A percentile compares a stretch with the other conserved stretches of the same genome.
phyloP scores from a whole-genome alignment of 768 basidiomycete species.

The Fomitopsis pulvina region DNA sequence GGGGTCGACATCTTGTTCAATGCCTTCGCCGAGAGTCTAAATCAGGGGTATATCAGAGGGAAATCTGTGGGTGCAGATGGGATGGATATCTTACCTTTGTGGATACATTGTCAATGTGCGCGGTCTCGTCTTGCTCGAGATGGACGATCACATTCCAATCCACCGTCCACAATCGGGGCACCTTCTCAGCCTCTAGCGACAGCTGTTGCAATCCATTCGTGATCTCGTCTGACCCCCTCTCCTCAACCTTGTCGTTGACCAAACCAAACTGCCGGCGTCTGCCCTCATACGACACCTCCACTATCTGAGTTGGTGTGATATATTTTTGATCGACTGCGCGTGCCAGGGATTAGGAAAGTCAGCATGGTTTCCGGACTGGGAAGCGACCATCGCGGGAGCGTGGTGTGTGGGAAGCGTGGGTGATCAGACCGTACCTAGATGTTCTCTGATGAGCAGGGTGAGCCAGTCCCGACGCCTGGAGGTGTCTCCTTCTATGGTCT shows the following conservation, averaged over 20 bases:
- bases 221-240: conserved; percentile 3
- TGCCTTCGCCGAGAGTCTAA: not conserved
- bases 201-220: conserved; percentile 32
- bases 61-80: conserved; percentile 4
- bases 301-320: conserved; percentile 49
- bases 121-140: conserved; percentile 23
- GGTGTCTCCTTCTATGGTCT: conserved; percentile 13
- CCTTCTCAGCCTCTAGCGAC: conserved; percentile 28
- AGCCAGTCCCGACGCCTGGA: conserved; percentile 60
- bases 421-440: conserved; percentile 44
- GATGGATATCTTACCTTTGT: conserved; percentile 3
- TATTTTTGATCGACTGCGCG: conserved; percentile 65
- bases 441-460: conserved; percentile 54
- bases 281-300: conserved; percentile 64
- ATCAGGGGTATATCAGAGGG: conserved; percentile 9
- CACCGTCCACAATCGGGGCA: conserved; percentile 47
- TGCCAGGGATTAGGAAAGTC: conserved; percentile 2
- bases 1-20: conserved; percentile 30
- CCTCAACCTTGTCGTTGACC: conserved; percentile 27
- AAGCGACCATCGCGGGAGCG: not conserved
- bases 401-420: not conserved
- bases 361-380: conserved; percentile 1
- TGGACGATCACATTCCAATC: conserved; percentile 63
- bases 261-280: conserved; percentile 48
- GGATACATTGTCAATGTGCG: conserved; percentile 9